phyloP scores from a whole-genome alignment of 495 filamentous ascomycete species.

The Penicillium coffeae region DNA sequence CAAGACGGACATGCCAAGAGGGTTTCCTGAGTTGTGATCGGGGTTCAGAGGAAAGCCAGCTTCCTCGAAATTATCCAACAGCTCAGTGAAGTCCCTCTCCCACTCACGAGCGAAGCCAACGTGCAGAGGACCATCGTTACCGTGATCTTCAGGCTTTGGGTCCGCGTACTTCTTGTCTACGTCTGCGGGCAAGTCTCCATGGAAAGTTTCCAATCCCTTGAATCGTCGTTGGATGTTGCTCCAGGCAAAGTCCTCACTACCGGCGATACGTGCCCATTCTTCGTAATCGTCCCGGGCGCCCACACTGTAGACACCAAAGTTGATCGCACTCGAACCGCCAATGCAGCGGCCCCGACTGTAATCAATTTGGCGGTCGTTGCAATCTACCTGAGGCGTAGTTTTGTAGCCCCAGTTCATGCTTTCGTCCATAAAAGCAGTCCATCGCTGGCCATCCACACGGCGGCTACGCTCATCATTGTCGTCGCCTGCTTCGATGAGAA shows the following conservation, averaged over 20 bases:
- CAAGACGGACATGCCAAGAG: constrained; percentile 48
- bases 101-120: constrained; percentile 40
- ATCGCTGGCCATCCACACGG: constrained; percentile 48
- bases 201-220: constrained; percentile 50
- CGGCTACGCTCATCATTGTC: constrained; percentile 40
- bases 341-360: constrained; percentile 55
- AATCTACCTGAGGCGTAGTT: constrained; percentile 46
- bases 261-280: constrained; percentile 39
- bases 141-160: constrained; percentile 37
- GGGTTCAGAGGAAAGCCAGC: constrained; percentile 43
- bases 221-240: constrained; percentile 34
- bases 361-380: constrained; percentile 43
- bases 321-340: constrained; percentile 56
- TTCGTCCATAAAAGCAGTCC: constrained; percentile 39
- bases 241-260: constrained; percentile 44
- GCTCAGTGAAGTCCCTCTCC: constrained; percentile 41
- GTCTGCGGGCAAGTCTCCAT: constrained; percentile 35
- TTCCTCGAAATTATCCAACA: constrained; percentile 36
- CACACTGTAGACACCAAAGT: constrained; percentile 53
- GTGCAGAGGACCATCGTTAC: constrained; percentile 42
- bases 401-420: constrained; percentile 55
- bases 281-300: constrained; percentile 56
- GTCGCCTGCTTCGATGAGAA: constrained; percentile 54
- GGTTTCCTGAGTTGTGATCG: constrained; percentile 54
- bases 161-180: constrained; percentile 29